phyloP scores from a whole-genome alignment of 2,329 filamentous ascomycete genomes.

The Pseudocercospora crystallina region DNA sequence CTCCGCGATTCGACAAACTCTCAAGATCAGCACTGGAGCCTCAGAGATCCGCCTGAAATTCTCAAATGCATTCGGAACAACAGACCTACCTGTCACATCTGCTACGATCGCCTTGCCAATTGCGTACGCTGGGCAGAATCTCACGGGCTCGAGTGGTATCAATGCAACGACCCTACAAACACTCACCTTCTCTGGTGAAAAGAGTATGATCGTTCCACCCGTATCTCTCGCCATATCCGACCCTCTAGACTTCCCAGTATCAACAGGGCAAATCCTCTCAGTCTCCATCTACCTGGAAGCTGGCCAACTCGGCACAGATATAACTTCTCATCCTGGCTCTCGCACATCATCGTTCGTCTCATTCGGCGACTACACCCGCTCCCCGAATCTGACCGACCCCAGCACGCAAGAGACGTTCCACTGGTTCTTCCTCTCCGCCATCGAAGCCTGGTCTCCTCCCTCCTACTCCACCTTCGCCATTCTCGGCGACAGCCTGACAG shows the following conservation, averaged over 20 bases:
- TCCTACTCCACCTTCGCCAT: slow-evolving; percentile 51
- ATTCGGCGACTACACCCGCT: slow-evolving; percentile 56
- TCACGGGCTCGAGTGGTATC: slow-evolving; percentile 55
- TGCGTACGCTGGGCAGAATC: slow-evolving; percentile 42
- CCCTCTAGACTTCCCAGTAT: slow-evolving; percentile 56
- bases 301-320: slow-evolving; percentile 57
- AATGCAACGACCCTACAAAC: slow-evolving; percentile 52
- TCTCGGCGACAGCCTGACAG: slow-evolving; percentile 65
- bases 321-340: slow-evolving; percentile 66
- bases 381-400: slow-evolving; percentile 45
- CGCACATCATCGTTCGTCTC: slow-evolving; percentile 62
- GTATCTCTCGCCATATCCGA: slow-evolving; percentile 62
- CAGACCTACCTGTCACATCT: slow-evolving; percentile 59
- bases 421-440: slow-evolving; percentile 61
- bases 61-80: slow-evolving; percentile 65
- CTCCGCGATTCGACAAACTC: slow-evolving; percentile 65
- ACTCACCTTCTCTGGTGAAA: slow-evolving; percentile 59
- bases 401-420: slow-evolving; percentile 39
- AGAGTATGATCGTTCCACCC: slow-evolving; percentile 53
- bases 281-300: slow-evolving; percentile 58
- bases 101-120: slow-evolving; percentile 58
- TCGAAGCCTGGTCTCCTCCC: slow-evolving; percentile 56
- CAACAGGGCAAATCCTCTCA: slow-evolving; percentile 54
- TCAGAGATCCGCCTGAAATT: slow-evolving; percentile 61
- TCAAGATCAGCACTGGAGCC: slow-evolving; percentile 59